Evolutionary conservation across 177 flowering plant genomes (phyloP), one percentile per base, ranked within the genome.

Genomic region (Tripterygium wilfordii): DNA sequence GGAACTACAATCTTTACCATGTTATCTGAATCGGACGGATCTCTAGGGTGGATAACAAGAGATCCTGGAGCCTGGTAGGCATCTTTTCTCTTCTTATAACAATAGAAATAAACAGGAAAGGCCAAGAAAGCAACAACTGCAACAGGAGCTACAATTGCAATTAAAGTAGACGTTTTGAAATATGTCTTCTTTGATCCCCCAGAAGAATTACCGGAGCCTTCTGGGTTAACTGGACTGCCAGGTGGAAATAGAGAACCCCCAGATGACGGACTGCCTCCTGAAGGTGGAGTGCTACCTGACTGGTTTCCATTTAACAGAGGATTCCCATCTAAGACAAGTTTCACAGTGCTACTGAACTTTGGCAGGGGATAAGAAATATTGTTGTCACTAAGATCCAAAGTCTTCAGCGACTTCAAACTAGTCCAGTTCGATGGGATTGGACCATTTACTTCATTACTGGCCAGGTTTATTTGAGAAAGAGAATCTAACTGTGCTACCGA

Each of bases 21-120:
- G 35, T 73, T 76, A 13, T 80, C 87, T 0, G 85, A 48, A 63
- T 84, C 89, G 33, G 87, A 85, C 6, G 87, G 80, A 53, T 84
- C 87, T 54, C 91, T 66, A 8, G 96, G 98, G 53, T 88, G 90
- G 51, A 89, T 57, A 21, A 88, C 89, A 30, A 84, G 56, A 38
- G 88, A 70, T 19, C 63, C 63, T 1, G 96, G 72, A 33, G 72
- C 62, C 27, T 39, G 65, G 15, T 14, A n/a, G 3, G 54, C 33
- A 2, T 35, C 52, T 60, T 68, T 80, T 36, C 64, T 80, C 65
- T 65, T 83, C 66, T 63, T 78, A 40, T 62, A 67, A 25, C 59
- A 70, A 46, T 61, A 75, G 29, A 79, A 43, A 19, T 57, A 63
- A 10, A 81, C 20, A 2, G 72, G 73, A 48, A 78, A 40, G 21